phyloP scores from a whole-genome alignment of 2,329 filamentous ascomycete genomes.

The Pseudogymnoascus sp. region DNA sequence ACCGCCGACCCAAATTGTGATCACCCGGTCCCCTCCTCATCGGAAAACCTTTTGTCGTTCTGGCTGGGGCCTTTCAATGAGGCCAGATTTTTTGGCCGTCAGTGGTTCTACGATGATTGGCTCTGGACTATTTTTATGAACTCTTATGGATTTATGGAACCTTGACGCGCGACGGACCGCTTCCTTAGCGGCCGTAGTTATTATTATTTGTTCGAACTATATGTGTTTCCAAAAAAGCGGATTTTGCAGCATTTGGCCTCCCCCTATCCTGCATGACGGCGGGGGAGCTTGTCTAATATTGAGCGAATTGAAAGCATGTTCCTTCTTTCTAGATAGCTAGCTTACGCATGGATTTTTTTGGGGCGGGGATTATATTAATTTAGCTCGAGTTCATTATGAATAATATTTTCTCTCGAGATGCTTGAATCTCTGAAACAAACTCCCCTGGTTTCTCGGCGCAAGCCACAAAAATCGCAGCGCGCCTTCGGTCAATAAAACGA shows the following conservation, averaged over 20 bases:
- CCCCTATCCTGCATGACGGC: not conserved
- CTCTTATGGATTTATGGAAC: not conserved
- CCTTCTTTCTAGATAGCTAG: not conserved
- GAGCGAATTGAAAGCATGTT: slow-evolving; percentile 3
- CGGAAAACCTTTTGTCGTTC: not conserved
- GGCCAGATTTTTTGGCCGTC: not conserved
- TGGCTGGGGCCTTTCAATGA: not conserved
- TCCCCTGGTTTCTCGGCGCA: not conserved
- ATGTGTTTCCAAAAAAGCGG: not conserved
- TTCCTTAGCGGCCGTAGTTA: slow-evolving; percentile 2
- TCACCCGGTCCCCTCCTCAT: not conserved
- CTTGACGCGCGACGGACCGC: slow-evolving; percentile 1
- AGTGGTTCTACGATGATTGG: not conserved
- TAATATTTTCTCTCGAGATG: not conserved
- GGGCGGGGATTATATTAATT: not conserved
- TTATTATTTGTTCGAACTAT: not conserved
- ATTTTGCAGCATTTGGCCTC: not conserved
- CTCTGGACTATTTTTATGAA: not conserved
- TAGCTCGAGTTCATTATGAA: not conserved
- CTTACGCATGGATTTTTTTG: not conserved
- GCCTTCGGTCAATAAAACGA: not conserved
- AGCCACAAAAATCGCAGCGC: not conserved
- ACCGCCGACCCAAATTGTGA: not conserved
- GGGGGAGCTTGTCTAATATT: not conserved
- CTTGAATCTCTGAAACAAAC: not conserved